A percentile compares a stretch with the other conserved stretches of the same genome.
Evolutionary conservation across 2,329 filamentous ascomycete genomes (phyloP).

Genomic region (Colletotrichum theobromicola): DNA sequence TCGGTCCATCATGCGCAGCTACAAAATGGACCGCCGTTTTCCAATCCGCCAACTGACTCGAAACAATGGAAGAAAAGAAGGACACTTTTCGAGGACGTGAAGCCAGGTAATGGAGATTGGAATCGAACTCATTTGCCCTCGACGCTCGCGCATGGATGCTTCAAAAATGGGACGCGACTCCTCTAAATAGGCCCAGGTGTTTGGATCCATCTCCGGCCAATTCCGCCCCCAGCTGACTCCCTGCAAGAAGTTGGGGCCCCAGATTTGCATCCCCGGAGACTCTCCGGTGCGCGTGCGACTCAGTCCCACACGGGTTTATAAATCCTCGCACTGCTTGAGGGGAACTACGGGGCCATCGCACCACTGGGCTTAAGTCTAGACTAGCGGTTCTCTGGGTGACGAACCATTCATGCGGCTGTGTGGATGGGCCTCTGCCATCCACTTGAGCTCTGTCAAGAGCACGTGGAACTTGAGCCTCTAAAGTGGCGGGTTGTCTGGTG

Average conservation of each 20-base stretch:
- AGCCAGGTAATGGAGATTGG: background rate
- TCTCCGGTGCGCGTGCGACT: background rate
- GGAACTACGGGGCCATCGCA: background rate
- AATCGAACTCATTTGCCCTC: background rate
- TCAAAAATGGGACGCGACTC: background rate
- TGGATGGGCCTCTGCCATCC: background rate
- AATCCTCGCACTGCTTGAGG: background rate
- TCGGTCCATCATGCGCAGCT: background rate
- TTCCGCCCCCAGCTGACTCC: background rate
- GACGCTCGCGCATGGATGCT: background rate
- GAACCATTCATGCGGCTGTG: background rate
- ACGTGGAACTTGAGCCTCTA: background rate
- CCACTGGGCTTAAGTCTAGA: background rate
- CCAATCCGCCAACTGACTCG: background rate
- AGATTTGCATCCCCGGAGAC: background rate
- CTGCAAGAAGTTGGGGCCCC: background rate
- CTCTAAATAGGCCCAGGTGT: background rate
- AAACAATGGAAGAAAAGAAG: background rate
- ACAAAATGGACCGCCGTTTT: background rate
- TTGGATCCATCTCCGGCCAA: background rate
- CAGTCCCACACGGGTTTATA: constrained; percentile 5
- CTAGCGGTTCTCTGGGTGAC: background rate
- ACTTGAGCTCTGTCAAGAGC: background rate
- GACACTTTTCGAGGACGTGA: background rate
- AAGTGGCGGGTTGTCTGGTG: background rate